Percentiles rank a stretch among this genome's conserved stretches.
Conservation (phyloP, 2,329 filamentous ascomycete genomes). For the Stagonosporopsis vannaccii region DNA sequence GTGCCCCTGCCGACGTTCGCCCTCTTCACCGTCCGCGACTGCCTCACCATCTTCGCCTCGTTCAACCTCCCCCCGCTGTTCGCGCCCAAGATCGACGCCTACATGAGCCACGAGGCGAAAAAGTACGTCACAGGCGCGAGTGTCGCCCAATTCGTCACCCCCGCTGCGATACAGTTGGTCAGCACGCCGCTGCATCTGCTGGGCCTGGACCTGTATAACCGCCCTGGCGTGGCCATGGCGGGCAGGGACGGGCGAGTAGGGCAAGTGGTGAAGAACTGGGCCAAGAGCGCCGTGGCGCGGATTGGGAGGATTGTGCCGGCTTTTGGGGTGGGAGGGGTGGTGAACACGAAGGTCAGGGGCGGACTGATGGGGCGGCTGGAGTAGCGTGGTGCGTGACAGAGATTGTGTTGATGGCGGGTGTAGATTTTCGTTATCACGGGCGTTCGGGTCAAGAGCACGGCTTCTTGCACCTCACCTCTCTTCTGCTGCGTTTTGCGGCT, state of each 20-base stretch:
- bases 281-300: constrained; percentile 73
- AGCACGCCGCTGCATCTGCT: constrained; percentile 86
- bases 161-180: constrained; percentile 78
- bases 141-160: constrained; percentile 80
- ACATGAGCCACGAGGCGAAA: constrained; percentile 54
- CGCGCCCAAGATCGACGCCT: constrained; percentile 67
- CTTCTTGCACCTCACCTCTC: too few relatives aligned
- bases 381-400: too few relatives aligned
- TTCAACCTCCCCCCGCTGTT: constrained; percentile 89
- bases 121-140: constrained; percentile 58
- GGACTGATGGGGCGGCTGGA: constrained; percentile 65
- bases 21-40: constrained; percentile 84
- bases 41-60: constrained; percentile 86
- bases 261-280: constrained; percentile 77
- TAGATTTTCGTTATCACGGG: too few relatives aligned
- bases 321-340: constrained; percentile 86
- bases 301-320: constrained; percentile 88
- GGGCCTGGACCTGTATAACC: constrained; percentile 86
- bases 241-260: constrained; percentile 67
- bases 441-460: too few relatives aligned
- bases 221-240: constrained; percentile 59
- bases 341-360: constrained; percentile 76
- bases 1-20: constrained; percentile 76
- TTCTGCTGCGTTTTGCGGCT: too few relatives aligned
- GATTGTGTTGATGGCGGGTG: too few relatives aligned